Base-by-base conservation (phyloP, 2,329 filamentous ascomycete genomes). In the Xylariaceae sp. region DNA sequence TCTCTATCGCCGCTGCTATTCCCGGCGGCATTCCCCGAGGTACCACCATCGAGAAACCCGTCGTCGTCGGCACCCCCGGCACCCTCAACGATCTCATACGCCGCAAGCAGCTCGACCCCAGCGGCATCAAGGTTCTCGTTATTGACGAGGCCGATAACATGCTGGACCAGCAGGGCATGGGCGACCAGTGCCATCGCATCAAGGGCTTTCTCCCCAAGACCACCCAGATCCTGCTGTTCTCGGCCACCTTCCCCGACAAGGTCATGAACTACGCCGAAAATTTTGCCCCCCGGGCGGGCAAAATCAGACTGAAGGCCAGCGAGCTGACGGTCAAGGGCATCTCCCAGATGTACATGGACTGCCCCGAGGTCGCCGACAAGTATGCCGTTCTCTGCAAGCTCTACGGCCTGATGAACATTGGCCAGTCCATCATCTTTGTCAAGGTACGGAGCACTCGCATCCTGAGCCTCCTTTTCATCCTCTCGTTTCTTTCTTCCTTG, bases 111-210 rank as follows among this genome's bases (percentile, higher is more conserved):
- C 79, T 99, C 56, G 82, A 95, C 59, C 71, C 83, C 0, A 81
- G 78, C 15, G 72, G 83, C 50, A 76, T 99, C 59, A 89, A 84
- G 68, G 81, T 95, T 9, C 79, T 99, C 53, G 92, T 96, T 48
- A 79, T 99, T 46, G 94, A 99, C 64, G 94, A 99, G 74, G 94
- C 94, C 49, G 94, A 99, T 73, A 97, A 96, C 73, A 99, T 99
- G 94, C 75, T 99, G 52, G 94, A 97, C 65, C 87, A 92, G 70
- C 90, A 96, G 71, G 92, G 94, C 45, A 77, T 99, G 48, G 94
- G 94, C 45, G 94, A 97, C 51, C 94, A 99, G 72, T 97, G 92
- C 70, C 81, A 90, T 61, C 85, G 91, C 58, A 89, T 96, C 60
- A 96, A 95, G 75, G 71, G 72, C 89, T 94, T 89, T 65, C 76